Base-by-base conservation (phyloP, 495 filamentous ascomycete genomes). In the Penicillium simplicissimum region DNA sequence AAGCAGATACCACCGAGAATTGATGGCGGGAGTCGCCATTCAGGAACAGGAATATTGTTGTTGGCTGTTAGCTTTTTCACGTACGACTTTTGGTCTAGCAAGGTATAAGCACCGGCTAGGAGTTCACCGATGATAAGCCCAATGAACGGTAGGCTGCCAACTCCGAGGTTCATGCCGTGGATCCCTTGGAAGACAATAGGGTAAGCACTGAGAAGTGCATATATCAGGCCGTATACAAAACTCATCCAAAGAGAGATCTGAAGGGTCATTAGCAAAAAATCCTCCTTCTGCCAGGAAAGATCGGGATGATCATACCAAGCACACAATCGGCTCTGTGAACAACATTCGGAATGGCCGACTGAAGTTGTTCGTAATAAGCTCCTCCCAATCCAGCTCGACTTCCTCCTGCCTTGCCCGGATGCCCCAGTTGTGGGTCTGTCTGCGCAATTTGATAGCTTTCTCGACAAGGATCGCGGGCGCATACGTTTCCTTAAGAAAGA, bases 321-420 rank as follows among this genome's bases (percentile, higher is more conserved):
- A 64, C 4, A 71, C 68, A 47, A 71, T 71, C 11, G 80, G 79
- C 57, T 83, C 79, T 0, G 74, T 79, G 53, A 81, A 75, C 1
- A 82, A 68, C 71, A 82, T 79, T 3, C 74, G 72, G 40, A 82
- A 75, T 9, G 80, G 78, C 3, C 80, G 69, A 52, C 71, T 74
- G 42, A 82, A 74, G 59, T 80, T 81, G 10, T 71, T 73, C 0
- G 66, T 72, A 10, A 80, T 64, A 17, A 82, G 51, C 17, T 80
- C 73, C 1, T 68, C 65, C 51, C 78, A 68, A 37, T 81, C 75
- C 8, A 81, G 37, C 59, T 82, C 78, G 15, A 80, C 70, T 64
- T 81, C 75, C 59, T 81, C 79, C 53, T 81, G 79, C 61, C 79
- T 76, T 0, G 80, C 79, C 25, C 80, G 76, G 45, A 81, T 80